Conservation (phyloP, 371 early-diverging fungal species). For the Furculomyces boomerangus region DNA sequence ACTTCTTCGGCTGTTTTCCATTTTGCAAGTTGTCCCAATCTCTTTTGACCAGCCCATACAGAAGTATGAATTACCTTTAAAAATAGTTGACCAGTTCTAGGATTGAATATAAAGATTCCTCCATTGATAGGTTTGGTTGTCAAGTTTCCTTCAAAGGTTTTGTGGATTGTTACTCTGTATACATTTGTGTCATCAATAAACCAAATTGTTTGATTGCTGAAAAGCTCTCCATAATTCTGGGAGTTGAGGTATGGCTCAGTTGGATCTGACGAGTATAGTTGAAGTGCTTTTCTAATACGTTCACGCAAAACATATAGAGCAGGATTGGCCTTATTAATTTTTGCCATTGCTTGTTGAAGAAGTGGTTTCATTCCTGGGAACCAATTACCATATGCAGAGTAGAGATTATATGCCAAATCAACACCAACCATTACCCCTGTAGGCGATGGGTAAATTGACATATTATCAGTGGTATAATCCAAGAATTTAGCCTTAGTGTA, state of each 20-base stretch:
- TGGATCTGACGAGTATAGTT: slow-evolving; percentile 94
- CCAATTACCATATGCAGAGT: slow-evolving; percentile 88
- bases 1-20: slow-evolving; percentile 99
- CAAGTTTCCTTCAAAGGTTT: slow-evolving; percentile 98
- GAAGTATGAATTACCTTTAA: slow-evolving; percentile 98
- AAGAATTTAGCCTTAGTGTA: slow-evolving; percentile 96
- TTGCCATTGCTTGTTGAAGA: slow-evolving; percentile 90
- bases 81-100: slow-evolving; percentile 95
- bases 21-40: slow-evolving; percentile 94
- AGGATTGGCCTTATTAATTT: slow-evolving; percentile 96
- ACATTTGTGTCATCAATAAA: slow-evolving; percentile 99
- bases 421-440: slow-evolving; percentile 93
- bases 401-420: slow-evolving; percentile 92
- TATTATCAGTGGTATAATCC: slow-evolving; percentile 93
- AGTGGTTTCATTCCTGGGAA: slow-evolving; percentile 97
- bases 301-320: slow-evolving; percentile 94
- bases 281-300: slow-evolving; percentile 96
- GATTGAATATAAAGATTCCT: slow-evolving; percentile 96
- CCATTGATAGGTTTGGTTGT: slow-evolving; percentile 96
- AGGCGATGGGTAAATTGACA: slow-evolving; percentile 96
- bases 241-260: slow-evolving; percentile 95
- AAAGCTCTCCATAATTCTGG: slow-evolving; percentile 92
- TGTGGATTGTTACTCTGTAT: slow-evolving; percentile 98
- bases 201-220: slow-evolving; percentile 96
- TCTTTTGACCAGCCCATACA: slow-evolving; percentile 98